Evolutionary conservation across 305 asterid species (phyloP).

Genomic region (Nicotiana rustica): DNA sequence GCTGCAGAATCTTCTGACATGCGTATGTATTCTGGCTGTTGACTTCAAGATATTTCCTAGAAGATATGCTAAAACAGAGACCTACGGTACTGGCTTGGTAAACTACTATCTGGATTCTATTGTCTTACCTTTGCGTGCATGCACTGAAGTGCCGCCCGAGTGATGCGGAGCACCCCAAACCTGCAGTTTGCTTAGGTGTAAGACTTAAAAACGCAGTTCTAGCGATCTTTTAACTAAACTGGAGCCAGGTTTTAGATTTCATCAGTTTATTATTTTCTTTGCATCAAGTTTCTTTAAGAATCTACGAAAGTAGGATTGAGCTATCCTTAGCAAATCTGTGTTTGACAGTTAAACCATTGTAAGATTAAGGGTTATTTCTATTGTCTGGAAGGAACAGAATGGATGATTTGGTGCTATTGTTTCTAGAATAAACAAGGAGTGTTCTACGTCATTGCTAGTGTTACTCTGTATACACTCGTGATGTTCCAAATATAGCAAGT

Average conservation of each 20-base stretch:
- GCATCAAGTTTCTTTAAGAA: neutral
- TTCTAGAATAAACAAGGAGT: conserved; percentile 21
- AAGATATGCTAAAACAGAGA: conserved; percentile 94
- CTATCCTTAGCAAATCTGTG: no score
- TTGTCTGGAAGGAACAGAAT: neutral
- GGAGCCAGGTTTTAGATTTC: neutral
- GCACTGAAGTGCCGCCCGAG: neutral
- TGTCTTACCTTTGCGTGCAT: neutral
- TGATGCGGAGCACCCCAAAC: neutral
- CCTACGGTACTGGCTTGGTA: conserved; percentile 92
- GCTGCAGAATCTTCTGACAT: conserved; percentile 84
- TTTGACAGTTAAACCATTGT: neutral
- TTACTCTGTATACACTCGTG: neutral
- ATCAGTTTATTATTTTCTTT: neutral
- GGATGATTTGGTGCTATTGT: conserved; percentile 7
- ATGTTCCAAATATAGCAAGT: neutral
- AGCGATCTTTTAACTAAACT: neutral
- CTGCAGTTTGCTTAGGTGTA: neutral
- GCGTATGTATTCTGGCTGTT: conserved; percentile 87
- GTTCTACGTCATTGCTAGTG: conserved; percentile 1
- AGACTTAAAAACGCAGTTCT: neutral
- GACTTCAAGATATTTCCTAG: conserved; percentile 95
- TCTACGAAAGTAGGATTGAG: no score
- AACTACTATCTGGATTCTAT: conserved; percentile 39
- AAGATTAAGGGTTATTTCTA: neutral